Evolutionary conservation across 2,329 filamentous ascomycete genomes (phyloP), one percentile per base, ranked within the genome.

Genomic region (Diaporthe eres): DNA sequence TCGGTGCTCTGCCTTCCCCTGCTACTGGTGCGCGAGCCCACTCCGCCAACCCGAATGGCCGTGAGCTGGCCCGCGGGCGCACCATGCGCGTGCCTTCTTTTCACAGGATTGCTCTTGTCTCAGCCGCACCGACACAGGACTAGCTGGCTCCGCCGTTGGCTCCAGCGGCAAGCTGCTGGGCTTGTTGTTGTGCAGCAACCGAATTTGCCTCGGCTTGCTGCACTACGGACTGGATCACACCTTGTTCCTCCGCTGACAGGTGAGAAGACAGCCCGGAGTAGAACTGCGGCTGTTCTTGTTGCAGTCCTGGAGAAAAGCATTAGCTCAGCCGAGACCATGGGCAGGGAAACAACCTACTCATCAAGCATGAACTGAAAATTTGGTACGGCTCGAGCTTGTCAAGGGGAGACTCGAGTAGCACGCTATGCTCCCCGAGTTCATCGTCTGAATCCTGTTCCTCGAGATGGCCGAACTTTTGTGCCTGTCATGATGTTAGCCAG

Each of bases 301-400:
- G 95, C 82, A 98, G 91, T 84, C 91, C 95, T 98, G 82, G 34
- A 31, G 17, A 34, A 19, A 7, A 17, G 13, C 44, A 60, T 72
- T 82, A 78, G 80, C 81, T 84, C 76, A 85, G 83, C 76, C 76
- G 12, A 60, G 63, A 51, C 37, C 22, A 31, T 25, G n/a, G 5
- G 49, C 17, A 22, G 65, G 17, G 25, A 17, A 22, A 9, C 8
- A 47, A 91, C 94, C 85, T 92, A 98, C 96, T 94, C 82, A 96
- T 85, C 79, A 98, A 87, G 25, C 94, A 93, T 77, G 90, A 89
- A 83, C 95, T 94, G 90, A 99, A 98, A 77, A 98, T 88, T 82
- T 93, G 91, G 82, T 99, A 99, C 3, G 96, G 96, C 85, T 99
- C 97, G 77, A 99, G 90, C 86, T 97, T 97, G 85, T 99, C 97